Base-by-base conservation (phyloP, 306 rosid species). In the Prinsepia uniflora region DNA sequence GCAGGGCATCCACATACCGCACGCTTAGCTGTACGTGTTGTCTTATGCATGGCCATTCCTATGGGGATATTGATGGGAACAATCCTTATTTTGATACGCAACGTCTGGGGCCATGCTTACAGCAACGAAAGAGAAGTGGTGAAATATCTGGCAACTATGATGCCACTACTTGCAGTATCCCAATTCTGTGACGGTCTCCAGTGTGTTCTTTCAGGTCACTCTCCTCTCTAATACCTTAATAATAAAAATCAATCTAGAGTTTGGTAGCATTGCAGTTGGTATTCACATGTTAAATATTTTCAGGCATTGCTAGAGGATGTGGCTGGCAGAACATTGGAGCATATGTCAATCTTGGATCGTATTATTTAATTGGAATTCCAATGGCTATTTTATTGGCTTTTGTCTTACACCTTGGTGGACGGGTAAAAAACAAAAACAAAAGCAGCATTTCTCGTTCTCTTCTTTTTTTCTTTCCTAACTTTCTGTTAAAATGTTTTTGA, bases 281-380 rank as follows among this genome's bases (percentile, higher is more conserved):
- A 10, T 42, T 30, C 36, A 12, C 10, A 6, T 49, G 63, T 67
- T 24, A 73, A 65, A 30, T 54, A 58, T 56, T 77, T 69, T 63
- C 72, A 91, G 97, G 97, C 20, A 82, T 76, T 36, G 88, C 86
- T 67, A 84, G 97, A 83, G 97, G 96, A 56, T 89, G 97, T 70
- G 97, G 96, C 41, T 81, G 89, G 97, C 97, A 91, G 76, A 88
- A 85, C 58, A 76, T 84, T 47, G 97, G 97, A 72, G 93, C 97
- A 56, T 81, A 44, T 61, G 76, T 91, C 20, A 91, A 91, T 68
- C 86, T 91, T 18, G 93, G 96, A 7, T 76, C 93, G 24, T 91
- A 88, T 77, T 91, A 91, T 47, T 40, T 89, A 11, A 86, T 87
- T 43, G 96, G 97, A 79, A 82, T 89, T 76, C 93, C 96, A 15